Base-by-base conservation (phyloP, 2,329 filamentous ascomycete genomes). In the Colletotrichum sp. region DNA sequence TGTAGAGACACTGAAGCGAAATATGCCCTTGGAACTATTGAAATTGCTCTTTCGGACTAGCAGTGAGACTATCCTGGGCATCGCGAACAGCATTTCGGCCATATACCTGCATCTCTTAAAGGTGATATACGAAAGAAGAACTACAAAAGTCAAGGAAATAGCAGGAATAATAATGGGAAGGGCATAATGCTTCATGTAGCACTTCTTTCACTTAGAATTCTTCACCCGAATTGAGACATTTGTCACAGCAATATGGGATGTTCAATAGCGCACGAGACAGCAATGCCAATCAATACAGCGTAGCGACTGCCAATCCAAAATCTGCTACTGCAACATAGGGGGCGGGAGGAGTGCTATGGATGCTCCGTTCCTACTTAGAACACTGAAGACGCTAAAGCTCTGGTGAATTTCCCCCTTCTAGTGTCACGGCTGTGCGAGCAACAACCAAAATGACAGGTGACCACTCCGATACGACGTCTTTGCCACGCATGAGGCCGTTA, bases 401-500 rank as follows among this genome's bases (percentile, higher is more conserved):
- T 36, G 15, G 30, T n/a, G 5, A 77, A 36, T 2, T 71, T 16
- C 7, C 18, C 6, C 3, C 44, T 63, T 5, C 62, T 65, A 3
- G 62, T 6, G 21, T 60, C 12, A 52, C 64, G 28, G 24, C 34
- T 8, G 67, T 64, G 15, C 49, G 39, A 0, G 72, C 67, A 26
- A 64, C 34, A 15, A 65, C 70, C 5, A 32, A 59, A 10, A 28
- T 62, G 3, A 59, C 12, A 9, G 30, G 10, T 3, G 77, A 76
- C 77, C 77, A 78, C 7, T 65, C 72, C 9, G 77, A 78, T n/a
- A n/a, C 16, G 2, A 70, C 30, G 7, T 44, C 18, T 34, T 62
- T n/a, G 16, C 59, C 59, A 32, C 30, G 18, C n/a, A 18, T 28
- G 10, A 72, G 69, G 10, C 76, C 77, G 4, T 71, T 71, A 8